phyloP scores from a whole-genome alignment of 2,329 filamentous ascomycete genomes.

The Fusarium sp. region DNA sequence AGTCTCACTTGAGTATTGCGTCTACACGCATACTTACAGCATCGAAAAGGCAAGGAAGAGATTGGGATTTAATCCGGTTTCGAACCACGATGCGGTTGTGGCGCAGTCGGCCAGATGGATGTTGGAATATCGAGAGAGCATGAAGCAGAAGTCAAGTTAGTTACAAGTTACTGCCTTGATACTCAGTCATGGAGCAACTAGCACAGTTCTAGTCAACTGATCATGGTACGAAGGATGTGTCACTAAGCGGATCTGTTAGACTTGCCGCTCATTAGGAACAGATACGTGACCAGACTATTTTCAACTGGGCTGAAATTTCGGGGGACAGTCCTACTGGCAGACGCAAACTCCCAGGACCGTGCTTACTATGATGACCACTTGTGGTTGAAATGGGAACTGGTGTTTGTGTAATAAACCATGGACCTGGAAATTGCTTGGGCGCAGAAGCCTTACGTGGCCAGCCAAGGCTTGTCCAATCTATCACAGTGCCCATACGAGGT shows the following conservation, averaged over 20 bases:
- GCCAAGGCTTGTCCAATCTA: neutral
- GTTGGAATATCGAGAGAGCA: neutral
- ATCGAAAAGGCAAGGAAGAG: constrained; percentile 19
- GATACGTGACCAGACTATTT: accelerated
- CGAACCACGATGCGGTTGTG: constrained; percentile 23
- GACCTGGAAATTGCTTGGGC: neutral
- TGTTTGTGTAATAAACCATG: neutral
- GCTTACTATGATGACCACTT: neutral
- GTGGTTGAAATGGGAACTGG: neutral
- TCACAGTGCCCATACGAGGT: neutral
- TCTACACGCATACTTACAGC: constrained; percentile 18
- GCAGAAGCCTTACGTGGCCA: neutral
- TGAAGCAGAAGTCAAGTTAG: neutral
- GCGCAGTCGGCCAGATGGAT: constrained; percentile 15
- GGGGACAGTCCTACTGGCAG: neutral
- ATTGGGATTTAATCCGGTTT: constrained; percentile 6
- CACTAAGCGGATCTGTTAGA: no score
- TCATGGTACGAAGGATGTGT: neutral
- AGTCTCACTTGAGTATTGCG: constrained; percentile 34
- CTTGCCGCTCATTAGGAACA: neutral
- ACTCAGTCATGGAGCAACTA: accelerated
- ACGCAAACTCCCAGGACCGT: accelerated
- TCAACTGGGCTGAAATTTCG: neutral
- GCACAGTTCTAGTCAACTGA: neutral
- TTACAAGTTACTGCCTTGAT: accelerated